Conservation (phyloP, 2,329 filamentous ascomycete species). For the Fusarium aywerte region DNA sequence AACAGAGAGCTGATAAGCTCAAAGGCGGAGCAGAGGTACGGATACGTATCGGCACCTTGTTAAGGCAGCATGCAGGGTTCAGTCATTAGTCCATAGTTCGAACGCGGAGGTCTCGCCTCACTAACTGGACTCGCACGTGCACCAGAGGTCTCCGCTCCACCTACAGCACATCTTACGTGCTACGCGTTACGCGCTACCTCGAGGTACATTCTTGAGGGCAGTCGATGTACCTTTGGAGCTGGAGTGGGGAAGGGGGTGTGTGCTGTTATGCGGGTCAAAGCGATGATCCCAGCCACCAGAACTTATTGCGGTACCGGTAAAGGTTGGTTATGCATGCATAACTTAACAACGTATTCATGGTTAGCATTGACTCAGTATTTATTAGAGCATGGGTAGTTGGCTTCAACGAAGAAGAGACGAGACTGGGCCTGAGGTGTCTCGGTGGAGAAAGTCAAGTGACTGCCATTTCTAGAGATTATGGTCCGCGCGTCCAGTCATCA, state of each 20-base stretch:
- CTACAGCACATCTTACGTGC: slow-evolving; percentile 1
- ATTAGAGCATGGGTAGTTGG: neutral
- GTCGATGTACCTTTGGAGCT: slow-evolving; percentile 11
- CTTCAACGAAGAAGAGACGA: neutral
- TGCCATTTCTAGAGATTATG: neutral
- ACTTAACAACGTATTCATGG: neutral
- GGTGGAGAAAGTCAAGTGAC: slow-evolving; percentile 26
- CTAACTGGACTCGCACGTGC: slow-evolving; percentile 9
- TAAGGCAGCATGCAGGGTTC: slow-evolving; percentile 19
- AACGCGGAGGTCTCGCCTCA: slow-evolving; percentile 19
- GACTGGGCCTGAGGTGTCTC: slow-evolving; percentile 1
- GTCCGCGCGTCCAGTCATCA: slow-evolving; percentile 13
- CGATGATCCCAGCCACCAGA: slow-evolving; percentile 18
- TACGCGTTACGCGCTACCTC: slow-evolving; percentile 21
- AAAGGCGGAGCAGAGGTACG: slow-evolving; percentile 9
- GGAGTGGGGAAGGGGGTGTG: slow-evolving; percentile 8
- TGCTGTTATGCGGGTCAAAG: neutral
- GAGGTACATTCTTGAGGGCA: neutral
- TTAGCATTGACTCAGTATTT: neutral
- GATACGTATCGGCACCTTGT: slow-evolving; percentile 13
- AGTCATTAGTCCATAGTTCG: neutral
- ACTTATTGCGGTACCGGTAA: neutral
- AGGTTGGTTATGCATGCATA: neutral
- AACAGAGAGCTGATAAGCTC: slow-evolving; percentile 42
- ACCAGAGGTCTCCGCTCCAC: neutral